phyloP scores from a whole-genome alignment of 2,329 filamentous ascomycete species.

The Stagonosporopsis vannaccii region DNA sequence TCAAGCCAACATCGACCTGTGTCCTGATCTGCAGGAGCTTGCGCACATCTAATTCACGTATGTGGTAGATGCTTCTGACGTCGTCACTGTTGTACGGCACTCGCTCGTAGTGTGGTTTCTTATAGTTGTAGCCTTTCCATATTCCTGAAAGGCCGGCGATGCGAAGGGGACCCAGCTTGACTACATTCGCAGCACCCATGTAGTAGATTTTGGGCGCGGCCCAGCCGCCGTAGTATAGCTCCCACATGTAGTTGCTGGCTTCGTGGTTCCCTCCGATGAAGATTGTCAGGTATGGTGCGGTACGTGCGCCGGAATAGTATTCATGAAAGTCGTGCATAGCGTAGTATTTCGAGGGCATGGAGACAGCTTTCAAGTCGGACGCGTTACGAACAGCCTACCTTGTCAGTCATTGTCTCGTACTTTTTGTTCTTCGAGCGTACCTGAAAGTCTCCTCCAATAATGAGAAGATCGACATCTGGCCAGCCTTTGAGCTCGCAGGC shows the following conservation, averaged over 20 bases:
- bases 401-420: conserved; percentile 30
- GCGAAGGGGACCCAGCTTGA: conserved; percentile 82
- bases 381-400: conserved; percentile 82
- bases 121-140: conserved; percentile 91
- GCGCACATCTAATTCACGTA: conserved; percentile 87
- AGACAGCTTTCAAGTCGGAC: conserved; percentile 85
- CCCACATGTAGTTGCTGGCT: conserved; percentile 86
- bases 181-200: conserved; percentile 87
- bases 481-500: conserved; percentile 76
- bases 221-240: conserved; percentile 97
- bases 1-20: conserved; percentile 89
- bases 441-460: conserved; percentile 97
- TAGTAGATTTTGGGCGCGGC: conserved; percentile 98
- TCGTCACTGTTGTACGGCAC: conserved; percentile 83
- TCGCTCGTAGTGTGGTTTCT: conserved; percentile 81
- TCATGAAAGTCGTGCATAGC: conserved; percentile 89
- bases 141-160: conserved; percentile 93
- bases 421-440: conserved; percentile 51
- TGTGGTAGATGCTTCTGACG: conserved; percentile 84
- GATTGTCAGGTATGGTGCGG: conserved; percentile 86
- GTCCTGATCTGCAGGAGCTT: conserved; percentile 85
- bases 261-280: conserved; percentile 97
- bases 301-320: conserved; percentile 83
- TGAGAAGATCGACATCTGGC: conserved; percentile 84
- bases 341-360: conserved; percentile 87